Percentiles rank a stretch among this genome's conserved stretches.
These are phyloP conservation scores for Petunia axillaris DNA, from an alignment of 257 asterid genomes.

Conservation along the genomic window DNA sequence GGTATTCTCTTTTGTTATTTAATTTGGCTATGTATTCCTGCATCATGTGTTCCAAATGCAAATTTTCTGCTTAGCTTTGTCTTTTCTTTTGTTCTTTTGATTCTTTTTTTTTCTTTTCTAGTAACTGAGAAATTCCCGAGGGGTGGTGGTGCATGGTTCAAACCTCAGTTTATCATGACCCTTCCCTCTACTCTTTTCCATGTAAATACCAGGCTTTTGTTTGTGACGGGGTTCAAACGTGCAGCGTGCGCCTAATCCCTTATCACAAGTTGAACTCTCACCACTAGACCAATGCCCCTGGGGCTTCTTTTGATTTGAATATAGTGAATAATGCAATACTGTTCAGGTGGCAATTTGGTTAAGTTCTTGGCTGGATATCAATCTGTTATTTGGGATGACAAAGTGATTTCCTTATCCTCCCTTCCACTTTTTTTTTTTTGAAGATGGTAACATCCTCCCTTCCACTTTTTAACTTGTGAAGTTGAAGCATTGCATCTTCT, in stretches of 20 bases:
- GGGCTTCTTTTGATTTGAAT: not conserved
- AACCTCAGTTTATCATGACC: too few relatives aligned
- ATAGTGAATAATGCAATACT: not conserved
- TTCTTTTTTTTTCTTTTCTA: not conserved
- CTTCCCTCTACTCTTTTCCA: too few relatives aligned
- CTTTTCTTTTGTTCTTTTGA: not conserved
- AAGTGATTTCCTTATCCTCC: not conserved
- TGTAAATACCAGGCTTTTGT: too few relatives aligned
- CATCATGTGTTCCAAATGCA: slow-evolving; percentile 3
- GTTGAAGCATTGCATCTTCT: not conserved
- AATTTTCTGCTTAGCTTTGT: not conserved
- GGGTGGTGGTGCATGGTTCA: too few relatives aligned
- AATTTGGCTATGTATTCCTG: not conserved
- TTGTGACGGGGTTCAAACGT: too few relatives aligned
- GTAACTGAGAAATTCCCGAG: too few relatives aligned
- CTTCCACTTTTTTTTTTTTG: not conserved
- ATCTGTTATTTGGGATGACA: not conserved
- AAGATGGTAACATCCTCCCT: too few relatives aligned
- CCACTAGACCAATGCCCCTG: too few relatives aligned
- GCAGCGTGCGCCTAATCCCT: too few relatives aligned
- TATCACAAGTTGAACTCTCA: too few relatives aligned
- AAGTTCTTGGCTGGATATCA: not conserved
- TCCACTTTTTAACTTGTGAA: not conserved
- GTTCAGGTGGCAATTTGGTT: not conserved
- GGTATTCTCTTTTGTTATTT: slow-evolving; percentile 47